Evolutionary conservation across 2,329 filamentous ascomycete genomes (phyloP), one percentile per base, ranked within the genome.

Genomic region (Fusarium begoniae): DNA sequence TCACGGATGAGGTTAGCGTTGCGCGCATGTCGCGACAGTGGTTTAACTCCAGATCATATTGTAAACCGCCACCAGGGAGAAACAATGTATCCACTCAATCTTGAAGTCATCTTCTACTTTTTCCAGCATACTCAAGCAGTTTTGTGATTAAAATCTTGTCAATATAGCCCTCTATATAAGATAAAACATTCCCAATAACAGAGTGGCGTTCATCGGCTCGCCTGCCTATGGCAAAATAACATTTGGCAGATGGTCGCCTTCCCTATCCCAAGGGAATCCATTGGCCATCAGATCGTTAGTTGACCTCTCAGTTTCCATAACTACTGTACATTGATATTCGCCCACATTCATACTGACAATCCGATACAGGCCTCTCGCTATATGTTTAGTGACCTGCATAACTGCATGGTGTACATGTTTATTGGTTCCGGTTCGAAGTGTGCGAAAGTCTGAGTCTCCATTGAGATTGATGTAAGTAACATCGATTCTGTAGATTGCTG

Each of bases 101-200:
- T 24, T 5, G 5, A 18, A 18, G 11, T 4, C 8, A 14, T 32
- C 5, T 18, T n/a, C 15, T 13, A 12, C 10, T 3, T 13, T 14
- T 8, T 17, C 13, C 5, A 8, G 8, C 8, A 22, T 0, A 15
- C 9, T 15, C 4, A 22, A 22, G 9, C 9, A 3, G 9, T 22
- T 28, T 28, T 7, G 0, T 5, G 3, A 3, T 48, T 22, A 8
- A 6, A 11, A 8, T 15, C 14, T 0, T 30, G 13, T 28, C 9
- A 5, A 30, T 15, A 11, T 17, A 28, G 3, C 13, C 13, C 5
- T 8, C 14, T 2, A 11, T 48, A 8, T 15, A 28, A 5, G 14
- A 14, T 9, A 8, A 5, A 15, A 8, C 6, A 18, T 8, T 7
- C 5, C 12, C 0, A 26, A 20, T 6, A 20, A 26, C 22, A 20